phyloP scores from a whole-genome alignment of 2,329 filamentous ascomycete species.

The Diatrype stigma region DNA sequence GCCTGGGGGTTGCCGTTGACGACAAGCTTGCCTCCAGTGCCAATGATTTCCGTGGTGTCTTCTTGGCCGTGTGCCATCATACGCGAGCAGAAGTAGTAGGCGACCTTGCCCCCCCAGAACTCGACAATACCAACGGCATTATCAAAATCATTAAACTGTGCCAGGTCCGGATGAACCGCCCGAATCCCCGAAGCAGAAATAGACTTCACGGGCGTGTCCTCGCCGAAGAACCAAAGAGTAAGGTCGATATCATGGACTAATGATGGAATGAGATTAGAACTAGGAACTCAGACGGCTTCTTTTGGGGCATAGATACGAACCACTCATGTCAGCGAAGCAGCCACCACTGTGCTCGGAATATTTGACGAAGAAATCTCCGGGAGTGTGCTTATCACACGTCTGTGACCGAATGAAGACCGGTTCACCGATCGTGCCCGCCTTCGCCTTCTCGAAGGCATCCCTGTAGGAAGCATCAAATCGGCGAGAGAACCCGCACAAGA shows the following conservation, averaged over 20 bases:
- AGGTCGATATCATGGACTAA: conserved; percentile 64
- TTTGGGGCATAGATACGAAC: background rate
- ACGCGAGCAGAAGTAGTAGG: conserved; percentile 58
- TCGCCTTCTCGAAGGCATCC: conserved; percentile 50
- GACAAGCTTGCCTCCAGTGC: conserved; percentile 59
- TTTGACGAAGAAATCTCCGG: conserved; percentile 62
- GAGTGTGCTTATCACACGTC: conserved; percentile 64
- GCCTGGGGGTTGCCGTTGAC: conserved; percentile 55
- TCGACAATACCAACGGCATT: conserved; percentile 63
- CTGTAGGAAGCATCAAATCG: conserved; percentile 65
- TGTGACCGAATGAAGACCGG: conserved; percentile 60
- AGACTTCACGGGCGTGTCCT: conserved; percentile 49
- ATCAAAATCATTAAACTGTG: conserved; percentile 55
- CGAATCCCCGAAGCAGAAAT: conserved; percentile 54
- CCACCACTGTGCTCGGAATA: conserved; percentile 63
- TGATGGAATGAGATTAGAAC: conserved; percentile 6
- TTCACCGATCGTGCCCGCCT: conserved; percentile 52
- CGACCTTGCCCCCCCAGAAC: conserved; percentile 60
- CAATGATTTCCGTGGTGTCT: conserved; percentile 64
- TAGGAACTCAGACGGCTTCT: background rate
- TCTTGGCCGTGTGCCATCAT: conserved; percentile 68
- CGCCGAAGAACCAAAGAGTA: conserved; percentile 59
- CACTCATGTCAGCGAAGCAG: conserved; percentile 57
- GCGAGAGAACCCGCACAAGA: conserved; percentile 63
- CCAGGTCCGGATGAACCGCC: conserved; percentile 54